Evolutionary conservation across 225 moss, liverwort and hornwort genomes (phyloP).

Genomic region (Straminergon stramineum): DNA sequence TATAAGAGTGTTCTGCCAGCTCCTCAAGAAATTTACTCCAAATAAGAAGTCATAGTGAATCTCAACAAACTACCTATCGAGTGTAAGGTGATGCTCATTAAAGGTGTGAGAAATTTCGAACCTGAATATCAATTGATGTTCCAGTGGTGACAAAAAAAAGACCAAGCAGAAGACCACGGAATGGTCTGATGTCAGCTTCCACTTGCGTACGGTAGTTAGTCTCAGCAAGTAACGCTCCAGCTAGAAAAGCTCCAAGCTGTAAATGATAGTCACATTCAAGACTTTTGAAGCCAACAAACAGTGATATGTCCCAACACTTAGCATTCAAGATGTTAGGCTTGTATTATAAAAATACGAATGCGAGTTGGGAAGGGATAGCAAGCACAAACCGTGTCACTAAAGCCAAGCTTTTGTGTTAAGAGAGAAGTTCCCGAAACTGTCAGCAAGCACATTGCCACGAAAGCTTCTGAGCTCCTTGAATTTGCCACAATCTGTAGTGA

Average conservation of each 20-base stretch:
- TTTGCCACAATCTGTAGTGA: constrained; percentile 76
- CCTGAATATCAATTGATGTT: constrained; percentile 95
- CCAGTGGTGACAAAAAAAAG: constrained; percentile 98
- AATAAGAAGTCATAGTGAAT: neutral
- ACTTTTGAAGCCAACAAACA: neutral
- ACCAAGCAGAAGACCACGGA: constrained; percentile 89
- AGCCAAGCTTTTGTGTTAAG: constrained; percentile 87
- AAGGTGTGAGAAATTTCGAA: neutral
- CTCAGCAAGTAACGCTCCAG: constrained; percentile 94
- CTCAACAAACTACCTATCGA: neutral
- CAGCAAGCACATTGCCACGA: constrained; percentile 92
- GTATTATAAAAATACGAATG: neutral
- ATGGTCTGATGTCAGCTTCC: constrained; percentile 97
- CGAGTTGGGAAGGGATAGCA: neutral
- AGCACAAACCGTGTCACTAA: constrained; percentile 87
- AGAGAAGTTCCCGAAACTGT: constrained; percentile 94
- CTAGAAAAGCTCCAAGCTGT: constrained; percentile 95
- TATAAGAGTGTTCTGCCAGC: neutral
- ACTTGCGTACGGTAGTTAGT: constrained; percentile 99
- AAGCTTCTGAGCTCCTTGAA: constrained; percentile 97
- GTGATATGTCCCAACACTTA: neutral
- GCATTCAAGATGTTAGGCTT: neutral
- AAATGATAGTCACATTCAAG: neutral
- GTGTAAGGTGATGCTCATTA: neutral
- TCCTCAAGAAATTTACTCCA: neutral